Percentiles rank a stretch among this genome's conserved stretches.
phyloP scores from a whole-genome alignment of 1,139 yeast species.

The Zygoascus hellenicus region DNA sequence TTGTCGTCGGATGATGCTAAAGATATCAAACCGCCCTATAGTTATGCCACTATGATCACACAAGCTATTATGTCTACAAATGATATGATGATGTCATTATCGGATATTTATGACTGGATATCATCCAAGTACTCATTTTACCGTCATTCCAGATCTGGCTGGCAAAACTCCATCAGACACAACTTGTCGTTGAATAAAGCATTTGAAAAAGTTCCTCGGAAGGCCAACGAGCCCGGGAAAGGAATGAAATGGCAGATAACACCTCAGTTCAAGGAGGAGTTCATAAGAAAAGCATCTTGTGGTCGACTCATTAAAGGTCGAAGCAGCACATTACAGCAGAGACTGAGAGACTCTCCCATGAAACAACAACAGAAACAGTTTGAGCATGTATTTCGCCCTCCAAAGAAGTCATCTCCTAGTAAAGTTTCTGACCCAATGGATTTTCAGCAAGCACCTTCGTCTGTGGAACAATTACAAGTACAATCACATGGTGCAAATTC shows the following conservation, averaged over 20 bases:
- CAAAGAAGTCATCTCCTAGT: conserved; percentile 10
- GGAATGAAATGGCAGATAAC: conserved; percentile 99
- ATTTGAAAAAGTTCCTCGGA: conserved; percentile 90
- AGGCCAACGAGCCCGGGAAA: conserved; percentile 95
- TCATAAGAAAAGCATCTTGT: conserved; percentile 66
- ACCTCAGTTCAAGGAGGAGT: conserved; percentile 77
- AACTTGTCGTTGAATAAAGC: conserved; percentile 78
- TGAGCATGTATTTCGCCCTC: conserved; percentile 12
- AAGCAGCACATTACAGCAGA: conserved; percentile 9
- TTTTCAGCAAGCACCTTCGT: not conserved
- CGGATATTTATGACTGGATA: conserved; percentile 92
- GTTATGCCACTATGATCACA: conserved; percentile 97
- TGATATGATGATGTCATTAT: conserved; percentile 81
- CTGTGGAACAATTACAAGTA: no score
- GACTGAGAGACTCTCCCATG: conserved; percentile 11
- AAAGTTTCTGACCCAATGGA: not conserved
- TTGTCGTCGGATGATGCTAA: conserved; percentile 84
- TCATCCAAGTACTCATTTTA: conserved; percentile 83
- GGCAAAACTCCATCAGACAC: conserved; percentile 86
- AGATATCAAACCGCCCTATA: conserved; percentile 93
- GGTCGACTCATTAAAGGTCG: conserved; percentile 45
- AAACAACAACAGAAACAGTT: conserved; percentile 12
- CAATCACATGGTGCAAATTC: no score
- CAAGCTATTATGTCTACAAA: conserved; percentile 88
- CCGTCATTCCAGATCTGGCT: conserved; percentile 88